Conservation (phyloP, 148 eudicot species). For the Amaranthus hypochondriacus region DNA sequence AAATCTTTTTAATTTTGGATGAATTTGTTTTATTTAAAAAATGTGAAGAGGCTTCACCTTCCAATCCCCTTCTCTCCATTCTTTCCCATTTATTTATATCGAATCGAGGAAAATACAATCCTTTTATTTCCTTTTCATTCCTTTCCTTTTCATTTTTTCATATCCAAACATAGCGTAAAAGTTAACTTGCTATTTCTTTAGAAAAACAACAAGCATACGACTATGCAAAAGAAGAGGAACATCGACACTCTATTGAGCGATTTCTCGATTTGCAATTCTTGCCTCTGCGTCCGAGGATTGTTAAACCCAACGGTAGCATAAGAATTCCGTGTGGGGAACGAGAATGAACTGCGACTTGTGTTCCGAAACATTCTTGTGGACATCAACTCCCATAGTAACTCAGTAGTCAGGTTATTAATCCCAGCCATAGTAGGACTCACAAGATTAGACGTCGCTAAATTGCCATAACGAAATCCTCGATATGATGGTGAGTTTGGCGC, state of each 20-base stretch:
- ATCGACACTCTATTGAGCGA: slow-evolving; percentile 63
- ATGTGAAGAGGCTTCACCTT: no score
- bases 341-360: slow-evolving; percentile 37
- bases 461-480: slow-evolving; percentile 31
- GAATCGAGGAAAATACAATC: no score
- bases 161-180: no score
- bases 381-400: slow-evolving; percentile 68
- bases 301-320: slow-evolving; percentile 28
- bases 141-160: no score
- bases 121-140: no score
- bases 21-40: no score
- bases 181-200: background rate
- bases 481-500: slow-evolving; percentile 14
- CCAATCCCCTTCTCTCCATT: no score
- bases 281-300: slow-evolving; percentile 62
- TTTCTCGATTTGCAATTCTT: slow-evolving; percentile 62
- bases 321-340: slow-evolving; percentile 44
- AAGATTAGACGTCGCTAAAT: slow-evolving; percentile 21
- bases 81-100: no score
- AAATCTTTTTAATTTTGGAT: no score
- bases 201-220: slow-evolving; percentile 31
- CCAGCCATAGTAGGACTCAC: slow-evolving; percentile 39
- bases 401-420: slow-evolving; percentile 50
- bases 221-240: slow-evolving; percentile 60
- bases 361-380: slow-evolving; percentile 60